Evolutionary conservation across 129 eudicot species (phyloP).

Genomic region (Artemisia argyi): DNA sequence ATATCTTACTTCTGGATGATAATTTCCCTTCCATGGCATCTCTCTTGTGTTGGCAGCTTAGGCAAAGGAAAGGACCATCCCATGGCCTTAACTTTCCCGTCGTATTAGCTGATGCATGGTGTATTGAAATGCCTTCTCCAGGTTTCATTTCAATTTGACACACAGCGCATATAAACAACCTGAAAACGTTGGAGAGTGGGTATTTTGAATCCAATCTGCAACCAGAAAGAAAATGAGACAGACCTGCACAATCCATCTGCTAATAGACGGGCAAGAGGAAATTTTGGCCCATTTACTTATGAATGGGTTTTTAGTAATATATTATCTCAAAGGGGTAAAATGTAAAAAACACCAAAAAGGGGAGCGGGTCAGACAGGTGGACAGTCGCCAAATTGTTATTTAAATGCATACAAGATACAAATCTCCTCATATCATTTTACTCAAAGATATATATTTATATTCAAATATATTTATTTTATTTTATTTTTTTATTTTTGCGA

Average conservation of each 20-base stretch:
- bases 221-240: conserved; percentile 2
- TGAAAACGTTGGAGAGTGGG: conserved; percentile 91
- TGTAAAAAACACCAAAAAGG: too few relatives aligned
- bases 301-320: background rate
- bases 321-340: too few relatives aligned
- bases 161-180: conserved; percentile 81
- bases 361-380: too few relatives aligned
- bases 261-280: background rate
- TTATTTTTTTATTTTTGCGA: too few relatives aligned
- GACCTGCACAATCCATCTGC: background rate
- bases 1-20: conserved; percentile 55
- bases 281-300: too few relatives aligned
- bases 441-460: too few relatives aligned
- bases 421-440: too few relatives aligned
- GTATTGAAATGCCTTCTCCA: conserved; percentile 95
- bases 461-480: too few relatives aligned
- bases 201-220: conserved; percentile 87
- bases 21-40: conserved; percentile 99
- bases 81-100: conserved; percentile 76
- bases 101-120: conserved; percentile 44
- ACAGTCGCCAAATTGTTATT: too few relatives aligned
- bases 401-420: too few relatives aligned
- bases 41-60: conserved; percentile 84
- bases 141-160: conserved; percentile 98
- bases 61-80: conserved; percentile 98